Percentiles rank a stretch among this genome's conserved stretches.
phyloP scores from a whole-genome alignment of 73 alveolate genomes.

The Paramecium pentaurelia region DNA sequence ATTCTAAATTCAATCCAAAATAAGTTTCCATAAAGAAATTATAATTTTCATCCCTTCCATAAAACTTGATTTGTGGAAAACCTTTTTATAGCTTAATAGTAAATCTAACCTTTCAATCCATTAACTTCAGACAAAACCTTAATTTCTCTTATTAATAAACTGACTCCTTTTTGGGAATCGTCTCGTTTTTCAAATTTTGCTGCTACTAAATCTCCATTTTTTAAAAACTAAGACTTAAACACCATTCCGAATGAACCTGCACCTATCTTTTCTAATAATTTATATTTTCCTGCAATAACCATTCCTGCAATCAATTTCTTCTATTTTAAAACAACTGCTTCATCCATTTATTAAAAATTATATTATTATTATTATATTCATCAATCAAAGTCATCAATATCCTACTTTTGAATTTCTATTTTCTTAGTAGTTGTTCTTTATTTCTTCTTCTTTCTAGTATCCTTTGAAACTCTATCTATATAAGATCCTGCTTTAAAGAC shows the following conservation, averaged over 20 bases:
- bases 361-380: background rate
- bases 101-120: conserved; percentile 25
- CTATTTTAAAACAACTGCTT: background rate
- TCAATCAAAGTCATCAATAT: conserved; percentile 14
- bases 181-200: conserved; percentile 75
- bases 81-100: conserved; percentile 24
- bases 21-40: conserved; percentile 69
- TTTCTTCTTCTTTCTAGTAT: conserved; percentile 19
- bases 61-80: conserved; percentile 63
- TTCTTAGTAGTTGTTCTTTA: background rate
- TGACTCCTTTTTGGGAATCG: conserved; percentile 63
- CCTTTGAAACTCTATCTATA: conserved; percentile 35
- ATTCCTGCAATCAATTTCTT: background rate
- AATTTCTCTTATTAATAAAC: conserved; percentile 66
- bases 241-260: conserved; percentile 78
- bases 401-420: background rate
- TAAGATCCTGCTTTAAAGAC: conserved; percentile 42
- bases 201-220: conserved; percentile 71
- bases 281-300: conserved; percentile 37
- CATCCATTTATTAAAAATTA: background rate
- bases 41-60: conserved; percentile 66
- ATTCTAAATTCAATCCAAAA: conserved; percentile 70
- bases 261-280: conserved; percentile 68
- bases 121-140: conserved; percentile 64
- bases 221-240: conserved; percentile 66